Conservation (phyloP, 768 basidiomycete genomes). For the Lactarius pseudohatsudake region DNA sequence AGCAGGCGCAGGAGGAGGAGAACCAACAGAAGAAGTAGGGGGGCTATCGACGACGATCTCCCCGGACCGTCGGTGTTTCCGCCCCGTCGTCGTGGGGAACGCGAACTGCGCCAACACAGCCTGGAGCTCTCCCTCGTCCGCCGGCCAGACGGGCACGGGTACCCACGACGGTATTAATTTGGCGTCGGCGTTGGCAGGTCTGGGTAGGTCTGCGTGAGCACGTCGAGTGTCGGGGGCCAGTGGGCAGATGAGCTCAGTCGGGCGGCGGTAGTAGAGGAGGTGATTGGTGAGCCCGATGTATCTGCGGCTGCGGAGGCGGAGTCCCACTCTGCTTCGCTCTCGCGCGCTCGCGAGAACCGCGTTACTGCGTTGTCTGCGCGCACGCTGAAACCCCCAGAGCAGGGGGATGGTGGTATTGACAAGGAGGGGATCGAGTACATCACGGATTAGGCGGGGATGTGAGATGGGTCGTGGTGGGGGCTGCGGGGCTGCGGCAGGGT, state of each 20-base stretch:
- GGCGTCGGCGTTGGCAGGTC: not conserved
- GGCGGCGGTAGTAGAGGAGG: not conserved
- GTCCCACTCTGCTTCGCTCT: constrained; percentile 20
- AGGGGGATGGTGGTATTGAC: not conserved
- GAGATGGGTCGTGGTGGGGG: not conserved
- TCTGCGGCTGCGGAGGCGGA: not conserved
- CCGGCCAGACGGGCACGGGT: not conserved
- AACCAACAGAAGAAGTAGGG: not conserved
- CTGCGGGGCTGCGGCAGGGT: not conserved
- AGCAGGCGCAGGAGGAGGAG: not conserved
- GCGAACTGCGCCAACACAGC: constrained; percentile 17
- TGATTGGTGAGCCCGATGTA: not conserved
- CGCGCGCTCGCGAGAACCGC: constrained; percentile 9
- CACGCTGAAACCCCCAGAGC: not conserved
- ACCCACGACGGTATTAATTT: not conserved
- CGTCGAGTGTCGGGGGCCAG: not conserved
- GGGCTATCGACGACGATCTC: not conserved
- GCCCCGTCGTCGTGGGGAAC: constrained; percentile 7
- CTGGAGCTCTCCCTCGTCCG: constrained; percentile 4
- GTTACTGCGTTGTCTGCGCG: constrained; percentile 20
- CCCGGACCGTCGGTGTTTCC: constrained; percentile 16
- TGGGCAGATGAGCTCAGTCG: constrained; percentile 22
- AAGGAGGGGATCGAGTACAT: not conserved
- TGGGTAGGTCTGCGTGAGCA: not conserved
- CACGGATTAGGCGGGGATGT: not conserved